Percentiles rank a stretch among this genome's conserved stretches.
Conservation (phyloP, 306 rosid genomes). For the Vachellia pachyceras region DNA sequence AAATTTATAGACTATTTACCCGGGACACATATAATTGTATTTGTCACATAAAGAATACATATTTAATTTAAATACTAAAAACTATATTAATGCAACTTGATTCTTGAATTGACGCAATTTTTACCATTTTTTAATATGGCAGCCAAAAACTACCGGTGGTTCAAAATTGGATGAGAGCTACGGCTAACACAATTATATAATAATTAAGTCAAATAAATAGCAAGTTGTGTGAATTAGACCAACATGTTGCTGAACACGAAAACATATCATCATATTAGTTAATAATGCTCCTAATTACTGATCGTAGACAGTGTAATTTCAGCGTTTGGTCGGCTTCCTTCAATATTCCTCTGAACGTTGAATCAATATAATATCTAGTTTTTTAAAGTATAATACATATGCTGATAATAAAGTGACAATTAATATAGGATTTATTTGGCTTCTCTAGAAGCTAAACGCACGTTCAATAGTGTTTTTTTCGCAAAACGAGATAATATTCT, state of each 20-base stretch:
- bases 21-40: not conserved
- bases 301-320: not conserved
- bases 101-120: not conserved
- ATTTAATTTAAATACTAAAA: not conserved
- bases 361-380: not conserved
- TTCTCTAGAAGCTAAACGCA: no score
- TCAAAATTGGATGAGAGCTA: constrained; percentile 16
- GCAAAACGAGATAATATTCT: no score
- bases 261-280: not conserved
- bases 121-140: not conserved
- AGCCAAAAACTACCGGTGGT: not conserved
- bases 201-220: not conserved
- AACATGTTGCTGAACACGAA: constrained; percentile 26
- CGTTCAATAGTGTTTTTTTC: no score
- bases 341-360: not conserved
- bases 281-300: not conserved
- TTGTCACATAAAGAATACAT: not conserved
- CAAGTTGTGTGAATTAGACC: constrained; percentile 32
- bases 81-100: not conserved
- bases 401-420: constrained; percentile 19
- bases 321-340: not conserved
- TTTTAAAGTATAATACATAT: not conserved
- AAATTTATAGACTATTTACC: not conserved
- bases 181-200: constrained; percentile 18
- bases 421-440: no score